Conservation (phyloP, 2,329 filamentous ascomycete species). For the Stemphylium beticola region DNA sequence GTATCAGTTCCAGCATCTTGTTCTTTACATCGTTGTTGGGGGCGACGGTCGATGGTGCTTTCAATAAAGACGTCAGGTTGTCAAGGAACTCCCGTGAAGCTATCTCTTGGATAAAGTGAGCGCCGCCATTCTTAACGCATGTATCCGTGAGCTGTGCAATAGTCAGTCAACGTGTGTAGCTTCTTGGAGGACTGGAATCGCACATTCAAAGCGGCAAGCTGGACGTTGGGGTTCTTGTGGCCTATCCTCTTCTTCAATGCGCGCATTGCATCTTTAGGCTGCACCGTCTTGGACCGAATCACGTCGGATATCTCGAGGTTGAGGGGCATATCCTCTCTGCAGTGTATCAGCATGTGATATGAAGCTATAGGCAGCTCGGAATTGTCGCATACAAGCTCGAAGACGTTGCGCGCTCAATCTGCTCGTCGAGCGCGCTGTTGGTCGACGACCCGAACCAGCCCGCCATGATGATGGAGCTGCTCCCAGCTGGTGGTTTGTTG, state of each 20-base stretch:
- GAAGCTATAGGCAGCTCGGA: background rate
- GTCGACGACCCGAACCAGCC: slow-evolving; percentile 89
- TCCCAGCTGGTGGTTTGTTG: background rate
- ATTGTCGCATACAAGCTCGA: slow-evolving; percentile 75
- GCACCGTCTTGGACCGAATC: slow-evolving; percentile 95
- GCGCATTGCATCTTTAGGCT: slow-evolving; percentile 97
- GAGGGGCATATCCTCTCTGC: slow-evolving; percentile 91
- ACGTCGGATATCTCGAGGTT: slow-evolving; percentile 98
- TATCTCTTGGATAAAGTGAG: slow-evolving; percentile 93
- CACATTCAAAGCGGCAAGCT: slow-evolving; percentile 92
- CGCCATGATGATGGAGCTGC: slow-evolving; percentile 67
- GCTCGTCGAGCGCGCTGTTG: slow-evolving; percentile 91
- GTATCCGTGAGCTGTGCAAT: slow-evolving; percentile 82
- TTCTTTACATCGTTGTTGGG: slow-evolving; percentile 84
- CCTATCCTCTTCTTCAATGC: slow-evolving; percentile 92
- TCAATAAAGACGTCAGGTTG: slow-evolving; percentile 88
- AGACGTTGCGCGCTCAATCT: slow-evolving; percentile 92
- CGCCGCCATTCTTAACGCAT: slow-evolving; percentile 96
- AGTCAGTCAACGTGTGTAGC: slow-evolving; percentile 15
- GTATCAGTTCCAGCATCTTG: slow-evolving; percentile 92
- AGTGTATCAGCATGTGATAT: slow-evolving; percentile 14
- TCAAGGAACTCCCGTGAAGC: slow-evolving; percentile 98
- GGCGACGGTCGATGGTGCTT: slow-evolving; percentile 74
- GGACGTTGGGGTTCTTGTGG: slow-evolving; percentile 97
- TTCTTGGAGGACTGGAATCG: slow-evolving; percentile 18